A percentile compares a stretch with the other conserved stretches of the same genome.
Conservation (phyloP, 1,284 basidiomycete genomes). For the Ceratobasidium sp. region DNA sequence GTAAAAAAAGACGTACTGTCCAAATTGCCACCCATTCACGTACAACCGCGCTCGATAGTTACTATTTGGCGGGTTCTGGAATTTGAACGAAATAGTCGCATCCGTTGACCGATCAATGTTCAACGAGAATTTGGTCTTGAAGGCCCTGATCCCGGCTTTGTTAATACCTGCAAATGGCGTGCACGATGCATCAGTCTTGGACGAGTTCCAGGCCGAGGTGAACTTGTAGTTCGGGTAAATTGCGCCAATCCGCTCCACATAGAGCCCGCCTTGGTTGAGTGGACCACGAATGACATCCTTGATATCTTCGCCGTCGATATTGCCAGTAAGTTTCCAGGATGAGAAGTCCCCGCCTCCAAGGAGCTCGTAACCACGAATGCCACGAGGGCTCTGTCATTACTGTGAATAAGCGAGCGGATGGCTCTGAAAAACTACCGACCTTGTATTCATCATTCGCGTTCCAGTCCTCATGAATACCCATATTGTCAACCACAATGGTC, state of each 20-base stretch:
- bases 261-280: slow-evolving; percentile 33
- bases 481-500: slow-evolving; percentile 56
- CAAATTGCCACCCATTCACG: too few species aligned
- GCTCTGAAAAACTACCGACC: slow-evolving; percentile 34
- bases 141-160: slow-evolving; percentile 34
- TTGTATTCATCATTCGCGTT: slow-evolving; percentile 53
- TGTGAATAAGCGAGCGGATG: background rate
- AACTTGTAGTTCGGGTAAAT: slow-evolving; percentile 35
- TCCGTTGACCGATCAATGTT: slow-evolving; percentile 33
- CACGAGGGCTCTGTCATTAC: slow-evolving; percentile 52
- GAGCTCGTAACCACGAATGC: slow-evolving; percentile 53
- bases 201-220: slow-evolving; percentile 34
- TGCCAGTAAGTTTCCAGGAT: slow-evolving; percentile 39
- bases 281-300: slow-evolving; percentile 40
- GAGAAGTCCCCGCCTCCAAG: slow-evolving; percentile 33
- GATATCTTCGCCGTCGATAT: slow-evolving; percentile 31
- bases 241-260: slow-evolving; percentile 35
- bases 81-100: slow-evolving; percentile 24
- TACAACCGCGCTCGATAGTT: slow-evolving; percentile 40
- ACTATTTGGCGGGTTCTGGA: slow-evolving; percentile 12
- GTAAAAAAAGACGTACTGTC: background rate
- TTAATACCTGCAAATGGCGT: slow-evolving; percentile 22
- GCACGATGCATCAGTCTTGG: slow-evolving; percentile 25
- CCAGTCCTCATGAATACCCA: slow-evolving; percentile 55
- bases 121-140: slow-evolving; percentile 35